These are phyloP conservation scores for Cystobasidium tubakii DNA, from an alignment of 768 basidiomycete species.

Conservation along the genomic window DNA sequence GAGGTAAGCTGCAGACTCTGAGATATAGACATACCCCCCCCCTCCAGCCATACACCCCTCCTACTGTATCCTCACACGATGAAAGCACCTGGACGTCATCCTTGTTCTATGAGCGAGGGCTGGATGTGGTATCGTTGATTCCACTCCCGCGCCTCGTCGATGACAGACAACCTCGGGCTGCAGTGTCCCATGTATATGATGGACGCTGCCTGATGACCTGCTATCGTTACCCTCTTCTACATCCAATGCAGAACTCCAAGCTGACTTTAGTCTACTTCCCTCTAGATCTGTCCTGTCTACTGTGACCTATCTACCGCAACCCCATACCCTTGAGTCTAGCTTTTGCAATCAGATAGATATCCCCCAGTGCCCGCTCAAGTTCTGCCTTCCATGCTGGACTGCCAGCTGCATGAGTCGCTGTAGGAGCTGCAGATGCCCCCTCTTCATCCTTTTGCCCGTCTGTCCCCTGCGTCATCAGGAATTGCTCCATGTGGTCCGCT, in stretches of 20 bases:
- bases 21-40: too few relatives aligned
- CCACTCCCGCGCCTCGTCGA: slow-evolving; percentile 19
- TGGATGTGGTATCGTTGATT: neutral
- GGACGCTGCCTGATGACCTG: slow-evolving; percentile 21
- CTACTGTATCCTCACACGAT: slow-evolving; percentile 2
- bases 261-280: neutral
- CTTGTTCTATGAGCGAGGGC: slow-evolving; percentile 37
- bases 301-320: neutral
- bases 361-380: slow-evolving; percentile 15
- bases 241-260: neutral
- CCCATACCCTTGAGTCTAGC: slow-evolving; percentile 29
- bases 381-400: slow-evolving; percentile 15
- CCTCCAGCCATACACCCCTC: too few relatives aligned
- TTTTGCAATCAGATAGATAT: slow-evolving; percentile 30
- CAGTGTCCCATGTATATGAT: neutral
- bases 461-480: slow-evolving; percentile 9
- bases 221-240: neutral
- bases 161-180: slow-evolving; percentile 34
- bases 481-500: slow-evolving; percentile 36
- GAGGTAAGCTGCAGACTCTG: neutral
- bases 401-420: neutral
- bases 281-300: neutral
- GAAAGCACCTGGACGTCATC: slow-evolving; percentile 29
- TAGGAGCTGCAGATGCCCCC: neutral
- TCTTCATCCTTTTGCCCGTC: slow-evolving; percentile 15